A percentile compares a stretch with the other conserved stretches of the same genome.
These are phyloP conservation scores for Pleurozium schreberi DNA, from an alignment of 225 moss, liverwort and hornwort species.

Conservation along the genomic window DNA sequence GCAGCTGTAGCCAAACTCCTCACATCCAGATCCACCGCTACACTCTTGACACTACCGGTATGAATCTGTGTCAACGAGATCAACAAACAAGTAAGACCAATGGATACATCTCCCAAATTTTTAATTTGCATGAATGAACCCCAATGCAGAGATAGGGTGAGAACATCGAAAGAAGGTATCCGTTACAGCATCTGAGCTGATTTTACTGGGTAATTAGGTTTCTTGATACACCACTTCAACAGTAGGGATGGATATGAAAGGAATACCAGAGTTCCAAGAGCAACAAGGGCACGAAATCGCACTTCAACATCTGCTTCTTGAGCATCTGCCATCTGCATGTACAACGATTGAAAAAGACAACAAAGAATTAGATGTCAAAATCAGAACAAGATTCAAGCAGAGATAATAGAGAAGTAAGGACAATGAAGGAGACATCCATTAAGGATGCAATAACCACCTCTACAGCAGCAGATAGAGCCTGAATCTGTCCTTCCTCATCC, in stretches of 20 bases:
- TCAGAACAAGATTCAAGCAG: not conserved
- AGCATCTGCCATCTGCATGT: constrained; percentile 71
- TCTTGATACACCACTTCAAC: not conserved
- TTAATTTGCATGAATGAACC: not conserved
- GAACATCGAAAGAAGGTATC: not conserved
- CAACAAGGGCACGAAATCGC: constrained; percentile 83
- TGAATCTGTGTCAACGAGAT: constrained; percentile 48
- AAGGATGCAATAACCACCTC: constrained; percentile 47
- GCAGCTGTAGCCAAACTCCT: constrained; percentile 41
- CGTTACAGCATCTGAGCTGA: not conserved
- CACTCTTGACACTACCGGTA: constrained; percentile 57
- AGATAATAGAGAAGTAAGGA: not conserved
- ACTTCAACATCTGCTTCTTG: constrained; percentile 80
- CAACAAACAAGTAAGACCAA: not conserved
- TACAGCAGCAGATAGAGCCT: constrained; percentile 83
- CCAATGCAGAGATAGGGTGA: not conserved
- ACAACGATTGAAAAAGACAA: not conserved
- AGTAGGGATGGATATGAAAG: not conserved
- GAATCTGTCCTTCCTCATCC: constrained; percentile 85
- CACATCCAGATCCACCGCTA: constrained; percentile 80
- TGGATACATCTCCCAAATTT: not conserved
- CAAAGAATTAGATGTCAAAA: not conserved
- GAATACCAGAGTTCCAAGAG: constrained; percentile 83
- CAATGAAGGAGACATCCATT: not conserved
- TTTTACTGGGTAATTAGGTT: not conserved